phyloP scores from a whole-genome alignment of 768 basidiomycete species.

The Naganishia onofrii region DNA sequence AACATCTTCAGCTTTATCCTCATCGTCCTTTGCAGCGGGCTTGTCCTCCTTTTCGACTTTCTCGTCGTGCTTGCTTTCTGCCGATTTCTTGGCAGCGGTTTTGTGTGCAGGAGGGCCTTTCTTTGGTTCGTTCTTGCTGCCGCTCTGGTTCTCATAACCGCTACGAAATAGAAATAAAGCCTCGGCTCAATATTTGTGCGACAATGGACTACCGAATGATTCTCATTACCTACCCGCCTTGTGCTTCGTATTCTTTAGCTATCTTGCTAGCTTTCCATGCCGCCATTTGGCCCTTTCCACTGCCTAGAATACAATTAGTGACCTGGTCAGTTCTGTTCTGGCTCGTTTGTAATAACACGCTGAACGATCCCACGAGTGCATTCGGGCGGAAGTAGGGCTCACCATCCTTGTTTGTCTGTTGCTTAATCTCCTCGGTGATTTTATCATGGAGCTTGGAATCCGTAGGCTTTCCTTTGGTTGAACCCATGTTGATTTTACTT shows the following conservation, averaged over 20 bases:
- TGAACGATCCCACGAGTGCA: not conserved
- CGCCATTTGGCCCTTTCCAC: slow-evolving; percentile 47
- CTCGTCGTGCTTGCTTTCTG: slow-evolving; percentile 35
- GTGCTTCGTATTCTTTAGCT: slow-evolving; percentile 47
- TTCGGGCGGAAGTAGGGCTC: not conserved
- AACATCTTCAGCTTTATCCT: not conserved
- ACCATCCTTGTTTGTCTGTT: slow-evolving; percentile 49
- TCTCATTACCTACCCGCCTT: slow-evolving; percentile 34
- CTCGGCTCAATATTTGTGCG: not conserved
- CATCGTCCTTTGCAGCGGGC: slow-evolving; percentile 19
- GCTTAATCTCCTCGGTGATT: slow-evolving; percentile 48
- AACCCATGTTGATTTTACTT: slow-evolving; percentile 37
- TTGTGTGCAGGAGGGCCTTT: slow-evolving; percentile 45
- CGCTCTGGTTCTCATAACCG: slow-evolving; percentile 47
- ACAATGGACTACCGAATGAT: not conserved
- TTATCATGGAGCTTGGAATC: slow-evolving; percentile 47
- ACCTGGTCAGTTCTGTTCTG: not conserved
- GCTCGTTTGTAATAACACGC: not conserved
- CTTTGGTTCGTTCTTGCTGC: slow-evolving; percentile 51
- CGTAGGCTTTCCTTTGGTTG: slow-evolving; percentile 51
- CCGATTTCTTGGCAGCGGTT: slow-evolving; percentile 27
- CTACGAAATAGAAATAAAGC: slow-evolving; percentile 12
- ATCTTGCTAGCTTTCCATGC: slow-evolving; percentile 50
- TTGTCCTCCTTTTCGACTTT: not conserved
- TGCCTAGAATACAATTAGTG: slow-evolving; percentile 30